Evolutionary conservation across 768 basidiomycete genomes (phyloP), one percentile per base, ranked within the genome.

Genomic region (Agaricus blazei): DNA sequence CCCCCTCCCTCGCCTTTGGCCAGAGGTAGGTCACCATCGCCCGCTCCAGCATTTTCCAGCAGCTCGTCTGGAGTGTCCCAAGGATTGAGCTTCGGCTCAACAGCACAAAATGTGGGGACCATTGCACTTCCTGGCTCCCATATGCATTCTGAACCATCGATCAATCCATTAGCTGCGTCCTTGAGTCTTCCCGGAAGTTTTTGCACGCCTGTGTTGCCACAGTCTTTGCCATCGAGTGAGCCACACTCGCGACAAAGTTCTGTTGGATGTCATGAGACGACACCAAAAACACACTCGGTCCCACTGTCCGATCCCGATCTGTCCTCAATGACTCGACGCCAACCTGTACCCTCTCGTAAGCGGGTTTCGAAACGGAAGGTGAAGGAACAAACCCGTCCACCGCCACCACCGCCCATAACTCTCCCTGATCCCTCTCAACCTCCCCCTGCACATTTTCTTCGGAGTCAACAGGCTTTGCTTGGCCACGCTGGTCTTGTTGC

Each of bases 91-190:
- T 60, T 60, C 55, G 59, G 63, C 64, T 63, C 64, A 70, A 70
- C 74, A 71, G 72, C 78, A 84, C 79, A 88, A 87, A 90, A 92
- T 82, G 90, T 92, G 89, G 89, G 88, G 89, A 87, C 89, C 88
- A 90, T 90, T 91, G 90, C 90, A 91, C 90, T 91, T 89, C 88
- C 88, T 90, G 90, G 89, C 83, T 88, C 88, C 88, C 89, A 87
- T 76, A 78, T 75, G 71, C 77, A 76, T 88, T 87, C 87, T 90
- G 87, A 91, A 90, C 79, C 85, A 74, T 80, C 88, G 74, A 79
- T 85, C 77, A 74, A 82, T 77, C 83, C 85, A 82, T 71, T 85
- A 89, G 88, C 82, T 76, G 79, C 77, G 74, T 77, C 79, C 70
- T 73, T 76, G 72, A 77, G 70, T 63, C 69, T 67, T 67, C 68